These are phyloP conservation scores for Blastobotrys persicus DNA, from an alignment of 1,139 yeast genomes.

Conservation along the genomic window DNA sequence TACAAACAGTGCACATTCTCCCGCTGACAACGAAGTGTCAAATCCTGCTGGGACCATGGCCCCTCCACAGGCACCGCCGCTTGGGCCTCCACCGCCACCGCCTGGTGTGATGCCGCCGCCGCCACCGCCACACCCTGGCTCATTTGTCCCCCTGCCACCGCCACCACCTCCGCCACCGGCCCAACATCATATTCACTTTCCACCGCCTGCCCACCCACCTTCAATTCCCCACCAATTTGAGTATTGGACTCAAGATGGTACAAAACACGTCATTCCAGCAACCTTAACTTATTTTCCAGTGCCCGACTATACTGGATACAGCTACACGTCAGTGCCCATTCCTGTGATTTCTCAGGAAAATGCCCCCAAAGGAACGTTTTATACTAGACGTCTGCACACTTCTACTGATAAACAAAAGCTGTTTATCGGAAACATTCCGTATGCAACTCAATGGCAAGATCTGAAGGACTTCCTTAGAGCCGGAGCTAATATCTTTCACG, in stretches of 20 bases:
- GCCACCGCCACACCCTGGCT: neutral
- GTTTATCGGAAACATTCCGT: constrained; percentile 60
- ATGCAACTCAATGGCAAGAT: constrained; percentile 54
- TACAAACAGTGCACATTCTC: neutral
- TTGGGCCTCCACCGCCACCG: neutral
- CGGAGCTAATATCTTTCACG: constrained; percentile 47
- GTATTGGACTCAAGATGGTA: constrained; percentile 9
- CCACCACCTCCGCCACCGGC: constrained; percentile 5
- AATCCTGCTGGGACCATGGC: neutral
- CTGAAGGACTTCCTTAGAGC: constrained; percentile 48
- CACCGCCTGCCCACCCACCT: constrained; percentile 8
- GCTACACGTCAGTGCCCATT: constrained; percentile 4
- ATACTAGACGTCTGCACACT: constrained; percentile 8
- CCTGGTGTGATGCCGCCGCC: constrained; percentile 3
- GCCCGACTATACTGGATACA: constrained; percentile 6
- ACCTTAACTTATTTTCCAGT: constrained; percentile 2
- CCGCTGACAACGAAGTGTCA: neutral
- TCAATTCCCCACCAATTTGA: constrained; percentile 7
- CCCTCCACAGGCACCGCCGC: neutral
- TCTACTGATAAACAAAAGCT: constrained; percentile 40
- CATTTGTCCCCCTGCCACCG: neutral
- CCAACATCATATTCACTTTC: neutral
- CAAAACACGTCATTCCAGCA: neutral
- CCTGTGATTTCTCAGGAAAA: constrained; percentile 11
- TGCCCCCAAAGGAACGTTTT: constrained; percentile 7